Conservation (phyloP, 495 filamentous ascomycete species). For the Neurospora cerealis region DNA sequence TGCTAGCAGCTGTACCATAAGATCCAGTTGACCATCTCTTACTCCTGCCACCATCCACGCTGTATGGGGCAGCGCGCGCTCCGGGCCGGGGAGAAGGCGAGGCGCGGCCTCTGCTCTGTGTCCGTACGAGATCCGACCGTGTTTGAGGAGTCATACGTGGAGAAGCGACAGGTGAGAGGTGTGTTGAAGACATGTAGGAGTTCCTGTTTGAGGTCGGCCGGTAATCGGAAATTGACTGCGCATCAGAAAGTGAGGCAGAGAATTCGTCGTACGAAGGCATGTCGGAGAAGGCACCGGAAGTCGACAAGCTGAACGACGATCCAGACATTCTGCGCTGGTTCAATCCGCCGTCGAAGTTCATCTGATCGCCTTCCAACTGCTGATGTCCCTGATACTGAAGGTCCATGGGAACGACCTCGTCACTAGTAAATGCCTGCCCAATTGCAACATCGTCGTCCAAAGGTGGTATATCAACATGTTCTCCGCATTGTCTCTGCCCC, state of each 20-base stretch:
- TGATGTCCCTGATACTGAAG: slow-evolving; percentile 38
- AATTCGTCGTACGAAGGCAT: slow-evolving; percentile 52
- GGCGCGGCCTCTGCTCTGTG: slow-evolving; percentile 50
- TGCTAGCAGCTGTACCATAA: slow-evolving; percentile 41
- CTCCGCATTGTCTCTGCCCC: slow-evolving; percentile 41
- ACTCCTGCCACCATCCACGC: slow-evolving; percentile 46
- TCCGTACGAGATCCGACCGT: slow-evolving; percentile 44
- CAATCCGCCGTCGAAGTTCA: slow-evolving; percentile 30
- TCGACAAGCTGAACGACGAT: slow-evolving; percentile 49
- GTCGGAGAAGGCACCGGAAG: slow-evolving; percentile 45
- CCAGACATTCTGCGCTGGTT: slow-evolving; percentile 46
- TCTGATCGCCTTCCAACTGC: slow-evolving; percentile 31
- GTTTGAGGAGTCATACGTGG: slow-evolving; percentile 48
- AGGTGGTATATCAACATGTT: slow-evolving; percentile 33
- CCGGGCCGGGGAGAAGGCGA: slow-evolving; percentile 57
- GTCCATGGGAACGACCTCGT: slow-evolving; percentile 43
- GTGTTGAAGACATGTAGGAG: slow-evolving; percentile 49
- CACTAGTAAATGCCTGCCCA: slow-evolving; percentile 44
- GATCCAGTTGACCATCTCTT: slow-evolving; percentile 68
- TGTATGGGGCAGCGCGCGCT: slow-evolving; percentile 55
- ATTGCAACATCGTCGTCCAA: slow-evolving; percentile 42
- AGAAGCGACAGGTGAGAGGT: slow-evolving; percentile 48
- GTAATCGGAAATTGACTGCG: slow-evolving; percentile 46
- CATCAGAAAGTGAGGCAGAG: slow-evolving; percentile 45
- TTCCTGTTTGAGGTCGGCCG: slow-evolving; percentile 46